Evolutionary conservation across 805 yeast genomes (phyloP).

Genomic region (Tetrapisispora fleetii): DNA sequence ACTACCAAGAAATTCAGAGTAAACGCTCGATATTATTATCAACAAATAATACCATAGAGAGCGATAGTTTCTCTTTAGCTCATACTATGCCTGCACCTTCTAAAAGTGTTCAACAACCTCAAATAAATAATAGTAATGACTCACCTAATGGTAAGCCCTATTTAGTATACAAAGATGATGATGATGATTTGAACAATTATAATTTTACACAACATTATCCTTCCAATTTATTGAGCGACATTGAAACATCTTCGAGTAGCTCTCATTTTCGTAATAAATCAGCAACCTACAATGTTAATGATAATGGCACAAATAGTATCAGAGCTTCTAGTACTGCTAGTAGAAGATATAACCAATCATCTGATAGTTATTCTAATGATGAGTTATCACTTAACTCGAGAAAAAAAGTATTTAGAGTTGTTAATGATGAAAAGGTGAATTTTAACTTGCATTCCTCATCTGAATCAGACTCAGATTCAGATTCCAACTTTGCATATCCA

Average conservation of each 20-base stretch:
- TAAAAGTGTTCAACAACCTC: not conserved
- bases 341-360: not conserved
- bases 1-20: not conserved
- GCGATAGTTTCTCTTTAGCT: slow-evolving; percentile 3
- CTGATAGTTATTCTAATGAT: not conserved
- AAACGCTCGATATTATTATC: not conserved
- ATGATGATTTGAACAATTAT: too few relatives aligned
- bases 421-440: slow-evolving; percentile 23
- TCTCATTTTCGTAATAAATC: not conserved
- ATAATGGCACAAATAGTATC: not conserved
- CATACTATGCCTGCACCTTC: not conserved
- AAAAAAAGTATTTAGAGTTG: slow-evolving; percentile 21
- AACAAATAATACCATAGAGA: not conserved
- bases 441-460: slow-evolving; percentile 17
- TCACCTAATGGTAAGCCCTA: not conserved
- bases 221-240: not conserved
- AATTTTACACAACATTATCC: not conserved
- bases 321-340: not conserved
- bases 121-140: not conserved
- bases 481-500: slow-evolving; percentile 2
- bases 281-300: not conserved
- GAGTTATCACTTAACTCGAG: not conserved
- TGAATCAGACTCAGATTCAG: slow-evolving; percentile 5
- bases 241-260: not conserved
- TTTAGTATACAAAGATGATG: not conserved